phyloP scores from a whole-genome alignment of 1,139 yeast genomes.

The Kodamaea alishanica region DNA sequence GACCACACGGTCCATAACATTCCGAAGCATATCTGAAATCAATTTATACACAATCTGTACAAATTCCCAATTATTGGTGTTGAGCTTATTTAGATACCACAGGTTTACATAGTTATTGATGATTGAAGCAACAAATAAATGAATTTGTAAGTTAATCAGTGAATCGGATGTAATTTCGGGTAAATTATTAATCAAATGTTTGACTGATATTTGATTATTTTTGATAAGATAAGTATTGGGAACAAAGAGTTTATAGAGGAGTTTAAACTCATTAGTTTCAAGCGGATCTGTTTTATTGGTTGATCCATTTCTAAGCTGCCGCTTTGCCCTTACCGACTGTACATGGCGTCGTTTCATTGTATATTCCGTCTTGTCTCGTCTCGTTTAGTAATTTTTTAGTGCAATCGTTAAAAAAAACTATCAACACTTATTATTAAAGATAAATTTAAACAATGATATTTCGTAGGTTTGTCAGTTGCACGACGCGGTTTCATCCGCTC shows the following conservation, averaged over 20 bases:
- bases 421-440: not conserved
- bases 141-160: slow-evolving; percentile 33
- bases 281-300: slow-evolving; percentile 3
- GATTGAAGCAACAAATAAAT: slow-evolving; percentile 35
- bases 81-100: slow-evolving; percentile 40
- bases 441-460: slow-evolving; percentile 2
- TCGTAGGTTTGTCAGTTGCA: slow-evolving; percentile 12
- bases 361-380: not conserved
- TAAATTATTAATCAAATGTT: slow-evolving; percentile 26
- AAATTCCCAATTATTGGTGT: slow-evolving; percentile 39
- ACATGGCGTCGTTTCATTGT: not conserved
- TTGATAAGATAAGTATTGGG: slow-evolving; percentile 30
- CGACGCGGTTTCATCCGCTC: slow-evolving; percentile 29
- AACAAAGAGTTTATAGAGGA: slow-evolving; percentile 33
- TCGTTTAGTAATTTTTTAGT: no score
- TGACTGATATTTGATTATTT: slow-evolving; percentile 25
- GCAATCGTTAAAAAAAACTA: not conserved
- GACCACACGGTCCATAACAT: slow-evolving; percentile 18
- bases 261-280: slow-evolving; percentile 26
- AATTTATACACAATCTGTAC: slow-evolving; percentile 28
- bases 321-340: slow-evolving; percentile 1
- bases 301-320: not conserved
- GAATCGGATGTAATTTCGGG: slow-evolving; percentile 21
- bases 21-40: slow-evolving; percentile 29
- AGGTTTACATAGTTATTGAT: slow-evolving; percentile 33